Base-by-base conservation (phyloP, 2,329 filamentous ascomycete species). In the Didymella segeticola region DNA sequence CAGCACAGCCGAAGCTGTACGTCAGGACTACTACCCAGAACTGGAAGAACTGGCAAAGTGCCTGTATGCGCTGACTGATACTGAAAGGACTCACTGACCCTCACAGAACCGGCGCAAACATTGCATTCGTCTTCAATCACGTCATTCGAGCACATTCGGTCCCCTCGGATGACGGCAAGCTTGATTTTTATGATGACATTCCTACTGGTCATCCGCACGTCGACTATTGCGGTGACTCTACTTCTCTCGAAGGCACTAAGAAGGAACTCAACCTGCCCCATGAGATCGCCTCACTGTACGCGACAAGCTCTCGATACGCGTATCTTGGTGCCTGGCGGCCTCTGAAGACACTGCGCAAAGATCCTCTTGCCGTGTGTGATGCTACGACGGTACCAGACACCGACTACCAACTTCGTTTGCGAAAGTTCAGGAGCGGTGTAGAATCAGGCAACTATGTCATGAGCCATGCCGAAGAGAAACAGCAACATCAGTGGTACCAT, bases 81-180 rank as follows among this genome's bases (percentile, higher is more conserved):
- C 5, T 12, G 6, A 15, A n/a, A 30, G 7, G 7, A 9, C 9
- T 19, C 11, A 19, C 41, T 45, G 34, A 51, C 33, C 6, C 19
- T 23, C 6, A 20, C 34, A 66, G 61, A 25, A 64, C 61, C 12
- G 54, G 51, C 22, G 61, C 60, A 7, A 55, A 56, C 15, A 53
- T 47, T 20, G 60, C 57, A 17, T 49, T 63, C 38, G 17, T 79
- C 78, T 64, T 64, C 47, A 66, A 66, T 22, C 74, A 72, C 27
- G 75, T 71, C 14, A 76, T 77, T 30, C 79, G 78, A 58, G 63
- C 69, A 3, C 74, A 78, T 62, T 77, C 82, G 57, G 75, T 83
- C 0, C 80, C 79, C 0, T 69, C 67, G 2, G 76, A 79, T 30
- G 77, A 79, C 0, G 71, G 61, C 38, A 54, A 75, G 0, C 67